Evolutionary conservation across 148 eudicot species (phyloP).

Genomic region (Silene conica): DNA sequence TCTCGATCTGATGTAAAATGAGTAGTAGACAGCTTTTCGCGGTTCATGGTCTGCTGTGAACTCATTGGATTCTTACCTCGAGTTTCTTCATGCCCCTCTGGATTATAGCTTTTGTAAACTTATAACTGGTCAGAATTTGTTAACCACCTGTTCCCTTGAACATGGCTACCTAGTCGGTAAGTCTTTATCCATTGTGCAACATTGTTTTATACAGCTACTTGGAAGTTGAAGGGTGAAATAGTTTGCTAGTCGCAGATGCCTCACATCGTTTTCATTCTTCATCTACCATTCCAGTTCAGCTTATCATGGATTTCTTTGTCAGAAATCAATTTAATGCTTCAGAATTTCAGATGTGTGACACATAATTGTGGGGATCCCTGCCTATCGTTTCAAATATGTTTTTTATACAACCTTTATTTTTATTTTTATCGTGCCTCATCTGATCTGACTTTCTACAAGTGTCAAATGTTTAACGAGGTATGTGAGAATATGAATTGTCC

Average conservation of each 20-base stretch:
- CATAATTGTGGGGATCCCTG: neutral
- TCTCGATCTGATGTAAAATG: neutral
- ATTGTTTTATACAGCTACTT: neutral
- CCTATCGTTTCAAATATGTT: neutral
- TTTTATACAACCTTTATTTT: neutral
- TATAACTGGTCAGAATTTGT: neutral
- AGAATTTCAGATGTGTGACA: conserved; percentile 3
- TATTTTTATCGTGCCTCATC: neutral
- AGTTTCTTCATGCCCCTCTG: neutral
- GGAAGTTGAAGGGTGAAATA: no score
- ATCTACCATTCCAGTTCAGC: neutral
- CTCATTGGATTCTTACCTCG: neutral
- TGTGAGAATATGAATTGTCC: neutral
- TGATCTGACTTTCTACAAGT: neutral
- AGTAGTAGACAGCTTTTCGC: neutral
- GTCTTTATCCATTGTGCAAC: no score
- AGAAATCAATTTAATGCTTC: neutral
- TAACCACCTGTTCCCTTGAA: neutral
- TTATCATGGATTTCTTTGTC: neutral
- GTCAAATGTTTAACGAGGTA: neutral
- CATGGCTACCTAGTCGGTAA: no score
- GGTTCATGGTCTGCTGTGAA: neutral
- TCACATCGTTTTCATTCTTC: neutral
- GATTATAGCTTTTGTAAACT: neutral
- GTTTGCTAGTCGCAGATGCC: neutral